These are phyloP conservation scores for Monilinia fructigena DNA, from an alignment of 2,329 filamentous ascomycete species.

Conservation along the genomic window DNA sequence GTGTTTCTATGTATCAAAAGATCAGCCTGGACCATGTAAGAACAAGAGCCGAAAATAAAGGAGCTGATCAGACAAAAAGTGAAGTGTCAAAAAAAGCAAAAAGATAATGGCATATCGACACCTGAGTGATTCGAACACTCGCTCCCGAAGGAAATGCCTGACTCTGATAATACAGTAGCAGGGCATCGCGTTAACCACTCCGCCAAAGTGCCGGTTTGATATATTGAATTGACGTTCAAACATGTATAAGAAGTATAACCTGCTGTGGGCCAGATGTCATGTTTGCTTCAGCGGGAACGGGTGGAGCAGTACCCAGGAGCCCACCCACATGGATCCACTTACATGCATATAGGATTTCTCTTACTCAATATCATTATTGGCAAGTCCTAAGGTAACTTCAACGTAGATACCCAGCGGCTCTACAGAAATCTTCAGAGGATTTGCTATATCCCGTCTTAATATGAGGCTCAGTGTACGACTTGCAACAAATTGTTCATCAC, in stretches of 20 bases:
- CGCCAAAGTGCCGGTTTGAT: conserved; percentile 9
- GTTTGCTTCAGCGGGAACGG: neutral
- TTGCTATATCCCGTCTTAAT: neutral
- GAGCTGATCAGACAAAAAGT: neutral
- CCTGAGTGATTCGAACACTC: conserved; percentile 24
- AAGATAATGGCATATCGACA: rapidly evolving
- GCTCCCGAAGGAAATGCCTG: conserved; percentile 23
- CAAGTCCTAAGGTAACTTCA: neutral
- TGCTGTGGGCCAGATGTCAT: neutral
- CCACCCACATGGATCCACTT: conserved; percentile 14
- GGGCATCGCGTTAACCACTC: conserved; percentile 24
- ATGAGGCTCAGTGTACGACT: conserved; percentile 8
- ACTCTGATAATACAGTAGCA: conserved; percentile 1
- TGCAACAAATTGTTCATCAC: conserved; percentile 12
- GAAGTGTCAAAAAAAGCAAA: neutral
- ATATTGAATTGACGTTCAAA: rapidly evolving
- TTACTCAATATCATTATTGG: neutral
- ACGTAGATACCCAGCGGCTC: neutral
- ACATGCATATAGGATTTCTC: conserved; percentile 2
- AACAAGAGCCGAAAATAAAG: neutral
- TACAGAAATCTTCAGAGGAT: neutral
- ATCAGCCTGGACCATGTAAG: neutral
- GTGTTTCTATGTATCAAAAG: neutral
- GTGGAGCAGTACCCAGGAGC: conserved; percentile 10
- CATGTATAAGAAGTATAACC: neutral